Conservation (phyloP, 106 monocot species). For the Xerophyta viscosa region DNA sequence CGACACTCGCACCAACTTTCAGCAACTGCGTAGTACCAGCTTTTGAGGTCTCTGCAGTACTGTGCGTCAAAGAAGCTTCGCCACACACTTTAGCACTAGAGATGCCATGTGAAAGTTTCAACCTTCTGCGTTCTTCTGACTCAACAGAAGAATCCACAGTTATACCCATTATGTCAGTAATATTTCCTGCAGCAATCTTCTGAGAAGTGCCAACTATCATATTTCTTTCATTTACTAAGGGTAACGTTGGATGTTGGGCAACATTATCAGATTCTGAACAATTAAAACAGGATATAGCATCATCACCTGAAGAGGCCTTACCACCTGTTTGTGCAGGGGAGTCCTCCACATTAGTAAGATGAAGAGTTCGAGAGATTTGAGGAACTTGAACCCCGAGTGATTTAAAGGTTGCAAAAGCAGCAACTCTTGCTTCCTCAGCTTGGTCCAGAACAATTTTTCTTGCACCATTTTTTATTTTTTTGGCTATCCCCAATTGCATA, state of each 20-base stretch:
- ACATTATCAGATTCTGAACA: background rate
- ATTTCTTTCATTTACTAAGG: slow-evolving; percentile 5
- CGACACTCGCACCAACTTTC: background rate
- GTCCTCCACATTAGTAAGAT: slow-evolving; percentile 14
- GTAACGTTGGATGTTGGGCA: slow-evolving; percentile 3
- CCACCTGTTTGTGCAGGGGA: slow-evolving; percentile 8
- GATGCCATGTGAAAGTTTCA: background rate
- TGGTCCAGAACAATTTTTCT: slow-evolving; percentile 89
- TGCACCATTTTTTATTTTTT: slow-evolving; percentile 96
- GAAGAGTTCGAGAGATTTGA: slow-evolving; percentile 43
- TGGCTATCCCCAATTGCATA: slow-evolving; percentile 81
- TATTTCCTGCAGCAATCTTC: slow-evolving; percentile 9
- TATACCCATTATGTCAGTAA: background rate
- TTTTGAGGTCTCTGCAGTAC: slow-evolving; percentile 1
- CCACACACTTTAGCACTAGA: slow-evolving; percentile 1
- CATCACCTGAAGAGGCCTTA: slow-evolving; percentile 7
- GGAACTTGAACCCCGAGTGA: slow-evolving; percentile 82
- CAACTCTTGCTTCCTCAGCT: slow-evolving; percentile 89
- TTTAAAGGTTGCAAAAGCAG: slow-evolving; percentile 79
- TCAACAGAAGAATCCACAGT: slow-evolving; percentile 2
- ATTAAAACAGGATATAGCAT: slow-evolving; percentile 6
- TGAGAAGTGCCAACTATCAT: slow-evolving; percentile 14
- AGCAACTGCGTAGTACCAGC: slow-evolving; percentile 7
- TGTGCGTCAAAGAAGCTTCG: slow-evolving; percentile 1
- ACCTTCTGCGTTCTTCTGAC: background rate